Conservation (phyloP, 768 basidiomycete species). For the Calocera viscosa region DNA sequence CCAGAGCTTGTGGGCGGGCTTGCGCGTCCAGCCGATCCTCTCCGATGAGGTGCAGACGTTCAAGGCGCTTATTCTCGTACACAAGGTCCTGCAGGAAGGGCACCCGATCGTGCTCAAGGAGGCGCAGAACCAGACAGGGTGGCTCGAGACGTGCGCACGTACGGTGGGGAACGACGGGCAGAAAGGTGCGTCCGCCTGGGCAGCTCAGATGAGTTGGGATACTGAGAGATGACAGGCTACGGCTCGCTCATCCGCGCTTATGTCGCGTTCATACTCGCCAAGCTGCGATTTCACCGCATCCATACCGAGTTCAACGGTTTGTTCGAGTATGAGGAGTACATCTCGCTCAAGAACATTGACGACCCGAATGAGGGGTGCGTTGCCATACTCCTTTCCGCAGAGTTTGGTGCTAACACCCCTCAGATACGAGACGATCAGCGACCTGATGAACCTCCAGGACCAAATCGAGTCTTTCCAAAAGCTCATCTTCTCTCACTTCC, state of each 20-base stretch:
- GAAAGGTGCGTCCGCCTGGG: conserved; percentile 63
- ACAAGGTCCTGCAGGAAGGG: conserved; percentile 96
- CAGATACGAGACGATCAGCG: conserved; percentile 95
- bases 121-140: conserved; percentile 89
- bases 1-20: conserved; percentile 92
- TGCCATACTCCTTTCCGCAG: not conserved
- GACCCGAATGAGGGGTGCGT: conserved; percentile 97
- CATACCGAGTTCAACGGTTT: conserved; percentile 97
- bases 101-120: conserved; percentile 94
- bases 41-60: conserved; percentile 97
- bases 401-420: conserved; percentile 5
- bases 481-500: conserved; percentile 91
- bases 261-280: conserved; percentile 88
- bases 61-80: conserved; percentile 93
- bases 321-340: conserved; percentile 98
- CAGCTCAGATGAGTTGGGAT: no score
- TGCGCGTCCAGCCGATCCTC: conserved; percentile 91
- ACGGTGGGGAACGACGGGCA: conserved; percentile 69
- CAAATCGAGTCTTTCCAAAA: conserved; percentile 99
- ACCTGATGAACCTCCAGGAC: conserved; percentile 95
- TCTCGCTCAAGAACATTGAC: conserved; percentile 91
- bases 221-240: no score
- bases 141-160: conserved; percentile 93
- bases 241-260: conserved; percentile 88
- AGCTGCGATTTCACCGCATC: conserved; percentile 88